Evolutionary conservation across 805 yeast species (phyloP), one percentile per base, ranked within the genome.

Genomic region (Priceomyces fermenticarens): DNA sequence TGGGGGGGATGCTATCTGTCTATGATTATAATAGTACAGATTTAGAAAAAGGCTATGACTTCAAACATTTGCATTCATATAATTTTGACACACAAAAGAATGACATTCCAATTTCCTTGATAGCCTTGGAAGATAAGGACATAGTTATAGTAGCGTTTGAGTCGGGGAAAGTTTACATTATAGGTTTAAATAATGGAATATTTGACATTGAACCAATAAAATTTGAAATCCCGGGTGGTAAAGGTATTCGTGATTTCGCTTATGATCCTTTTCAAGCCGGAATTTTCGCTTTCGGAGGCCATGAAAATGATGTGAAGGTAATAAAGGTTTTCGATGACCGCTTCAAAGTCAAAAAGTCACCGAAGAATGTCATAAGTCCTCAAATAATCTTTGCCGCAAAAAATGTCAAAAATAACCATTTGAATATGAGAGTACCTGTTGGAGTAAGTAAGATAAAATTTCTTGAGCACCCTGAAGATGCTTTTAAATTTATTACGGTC

Each of bases 251-350:
- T 42, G 60, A 80, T 29, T 77, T 75, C 54, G 57, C 61, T 10
- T 58, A 63, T 26, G 79, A 79, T 51, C 82, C 81, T 3, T 53
- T 58, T 11, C 71, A 67, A 14, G 57, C 59, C 6, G 76, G 78
- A 15, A 58, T 81, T 2, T 79, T 85, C 60, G 96, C 93, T 1
- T 78, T 70, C 53, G 97, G 97, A 28, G 99, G 98, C 23, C 79
- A 87, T 54, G 95, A 89, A 51, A 80, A 80, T 44, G 90, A 87
- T 57, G 63, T 86, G 4, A 77, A 76, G 38, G 62, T 83, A 14
- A 58, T 76, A 35, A 49, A 65, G 32, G 45, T 78, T 15, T 65
- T 62, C 37, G 57, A 57, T 1, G 41, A 49, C 3, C 60, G 54
- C n/a, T 39, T 54, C 6, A 43, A 52, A 13, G 36, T 40, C 10